Evolutionary conservation across 139 green algal genomes (phyloP), one percentile per base, ranked within the genome.

Genomic region (Closterium sp.): DNA sequence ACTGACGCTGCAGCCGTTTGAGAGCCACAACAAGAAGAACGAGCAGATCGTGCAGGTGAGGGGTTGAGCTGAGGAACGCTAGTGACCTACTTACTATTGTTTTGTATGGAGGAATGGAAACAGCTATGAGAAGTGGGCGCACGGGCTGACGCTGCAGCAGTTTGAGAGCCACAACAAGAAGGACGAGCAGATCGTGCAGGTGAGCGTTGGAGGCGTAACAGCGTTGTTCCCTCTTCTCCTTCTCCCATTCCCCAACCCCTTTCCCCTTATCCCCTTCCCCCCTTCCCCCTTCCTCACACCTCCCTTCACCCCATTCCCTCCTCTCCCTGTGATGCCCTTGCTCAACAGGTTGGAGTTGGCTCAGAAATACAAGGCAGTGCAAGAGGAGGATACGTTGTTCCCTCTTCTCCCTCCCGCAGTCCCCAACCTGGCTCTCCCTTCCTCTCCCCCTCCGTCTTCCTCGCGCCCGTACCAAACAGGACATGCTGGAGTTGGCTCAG

Each of bases 111-210:
- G n/a, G n/a, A n/a, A n/a, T n/a, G n/a, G n/a, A n/a, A n/a, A n/a
- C n/a, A n/a, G n/a, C n/a, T n/a, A 62, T 62, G 99, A 97, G 94
- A 97, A 96, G 9, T 99, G 98, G 98, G 97, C 97, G 0, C 94
- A 97, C 27, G 98, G 98, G 4, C 96, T 99, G 45, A 96, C 91
- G 19, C 95, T 99, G 92, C 91, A 92, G 30, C 91, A 95, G 62
- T 98, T 98, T 92, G 95, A 97, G 45, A 88, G 96, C n/a, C 95
- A 97, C 87, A 32, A 21, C n/a, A 95, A 95, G 28, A 87, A 24
- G 79, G 99, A 99, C 92, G 97, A 97, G 89, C 97, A 97, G 93
- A 92, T 96, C 62, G 94, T 98, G 31, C 27, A 94, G 92, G 90
- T 94, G 11, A 28, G 10, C 2, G 3, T 27, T 79, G 1, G 62